A percentile compares a stretch with the other conserved stretches of the same genome.
phyloP scores from a whole-genome alignment of 306 rosid genomes.

The Ziziphus jujuba region DNA sequence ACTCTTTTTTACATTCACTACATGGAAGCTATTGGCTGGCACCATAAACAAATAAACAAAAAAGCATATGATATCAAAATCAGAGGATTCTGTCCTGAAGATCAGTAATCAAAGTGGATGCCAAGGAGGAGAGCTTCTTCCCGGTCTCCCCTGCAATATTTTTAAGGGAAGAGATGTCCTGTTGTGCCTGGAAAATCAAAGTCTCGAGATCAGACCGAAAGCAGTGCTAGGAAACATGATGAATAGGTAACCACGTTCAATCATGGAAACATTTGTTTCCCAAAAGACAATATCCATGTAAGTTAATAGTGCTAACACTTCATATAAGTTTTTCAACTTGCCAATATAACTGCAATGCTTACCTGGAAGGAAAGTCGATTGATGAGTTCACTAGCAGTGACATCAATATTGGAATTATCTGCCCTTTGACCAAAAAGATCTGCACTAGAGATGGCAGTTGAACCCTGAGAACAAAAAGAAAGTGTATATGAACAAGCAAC shows the following conservation, averaged over 20 bases:
- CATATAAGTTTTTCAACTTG: too few relatives aligned
- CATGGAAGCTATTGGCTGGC: slow-evolving; percentile 28
- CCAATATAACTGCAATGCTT: background rate
- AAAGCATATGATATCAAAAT: slow-evolving; percentile 37
- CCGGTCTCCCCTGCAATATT: slow-evolving; percentile 93
- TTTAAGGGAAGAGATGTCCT: slow-evolving; percentile 80
- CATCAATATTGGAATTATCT: slow-evolving; percentile 57
- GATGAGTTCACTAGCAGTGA: slow-evolving; percentile 61
- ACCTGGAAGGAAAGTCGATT: slow-evolving; percentile 80
- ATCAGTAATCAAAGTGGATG: slow-evolving; percentile 79
- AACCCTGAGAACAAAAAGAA: slow-evolving; percentile 51
- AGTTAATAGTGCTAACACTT: too few relatives aligned
- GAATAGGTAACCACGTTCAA: background rate
- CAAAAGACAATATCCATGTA: too few relatives aligned
- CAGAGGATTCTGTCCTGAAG: slow-evolving; percentile 85
- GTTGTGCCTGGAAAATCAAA: slow-evolving; percentile 60
- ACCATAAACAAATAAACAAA: slow-evolving; percentile 20
- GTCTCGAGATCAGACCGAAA: background rate
- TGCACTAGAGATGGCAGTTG: slow-evolving; percentile 83
- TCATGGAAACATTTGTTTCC: background rate
- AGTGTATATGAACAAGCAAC: background rate
- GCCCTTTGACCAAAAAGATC: slow-evolving; percentile 68
- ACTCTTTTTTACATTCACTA: slow-evolving; percentile 40
- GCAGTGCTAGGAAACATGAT: background rate
- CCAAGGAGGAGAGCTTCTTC: slow-evolving; percentile 82